Percentiles rank a stretch among this genome's conserved stretches.
Conservation (phyloP, 169 alveolate genomes). For the Neospora caninum region DNA sequence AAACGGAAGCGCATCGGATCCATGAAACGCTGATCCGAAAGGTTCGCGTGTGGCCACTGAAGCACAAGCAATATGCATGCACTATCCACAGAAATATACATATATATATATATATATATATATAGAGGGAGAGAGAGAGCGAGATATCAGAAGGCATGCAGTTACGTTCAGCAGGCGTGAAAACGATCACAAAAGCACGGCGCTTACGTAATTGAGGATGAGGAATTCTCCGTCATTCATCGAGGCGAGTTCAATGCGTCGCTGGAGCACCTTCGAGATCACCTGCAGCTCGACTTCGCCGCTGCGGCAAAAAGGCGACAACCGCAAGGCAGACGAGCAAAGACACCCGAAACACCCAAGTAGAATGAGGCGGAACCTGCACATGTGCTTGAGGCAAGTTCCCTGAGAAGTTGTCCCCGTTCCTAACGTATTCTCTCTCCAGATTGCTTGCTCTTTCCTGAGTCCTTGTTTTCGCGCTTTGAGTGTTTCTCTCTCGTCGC, state of each 20-base stretch:
- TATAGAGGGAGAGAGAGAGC: neutral
- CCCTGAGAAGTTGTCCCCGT: too few species aligned
- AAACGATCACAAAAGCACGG: neutral
- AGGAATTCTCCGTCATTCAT: neutral
- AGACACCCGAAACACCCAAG: neutral
- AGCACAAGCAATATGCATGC: neutral
- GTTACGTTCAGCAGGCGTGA: neutral
- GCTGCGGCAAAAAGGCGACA: neutral
- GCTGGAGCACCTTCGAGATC: neutral
- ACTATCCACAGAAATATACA: neutral
- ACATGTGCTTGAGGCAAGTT: too few species aligned
- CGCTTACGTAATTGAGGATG: neutral
- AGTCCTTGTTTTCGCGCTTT: too few species aligned
- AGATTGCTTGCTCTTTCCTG: too few species aligned
- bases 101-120: neutral
- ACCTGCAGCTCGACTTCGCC: slow-evolving; percentile 26
- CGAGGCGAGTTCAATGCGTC: neutral
- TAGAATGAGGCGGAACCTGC: neutral
- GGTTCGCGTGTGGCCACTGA: too few species aligned
- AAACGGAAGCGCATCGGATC: too few species aligned
- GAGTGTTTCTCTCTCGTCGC: too few species aligned
- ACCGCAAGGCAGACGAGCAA: neutral
- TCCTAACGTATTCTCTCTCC: too few species aligned
- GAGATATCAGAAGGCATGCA: neutral
- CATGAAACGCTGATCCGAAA: too few species aligned